A percentile compares a stretch with the other conserved stretches of the same genome.
Conservation (phyloP, 768 basidiomycete genomes). For the Amyloporia xantha region DNA sequence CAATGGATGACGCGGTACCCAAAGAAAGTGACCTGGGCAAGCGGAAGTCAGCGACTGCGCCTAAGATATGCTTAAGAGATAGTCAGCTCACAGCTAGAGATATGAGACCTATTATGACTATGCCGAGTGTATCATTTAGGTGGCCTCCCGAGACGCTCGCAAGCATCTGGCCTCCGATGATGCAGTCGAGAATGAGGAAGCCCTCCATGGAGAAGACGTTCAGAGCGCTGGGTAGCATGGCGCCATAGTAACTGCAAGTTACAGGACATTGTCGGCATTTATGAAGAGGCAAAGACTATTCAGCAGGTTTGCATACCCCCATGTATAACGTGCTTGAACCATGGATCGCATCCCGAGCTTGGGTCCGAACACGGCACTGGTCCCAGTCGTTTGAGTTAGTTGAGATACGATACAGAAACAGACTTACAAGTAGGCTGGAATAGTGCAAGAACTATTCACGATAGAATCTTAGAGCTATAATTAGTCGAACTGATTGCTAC, state of each 20-base stretch:
- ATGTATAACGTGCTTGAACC: constrained; percentile 48
- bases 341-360: constrained; percentile 52
- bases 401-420: not conserved
- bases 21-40: constrained; percentile 27
- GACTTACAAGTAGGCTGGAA: constrained; percentile 35
- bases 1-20: constrained; percentile 29
- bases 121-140: constrained; percentile 30
- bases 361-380: constrained; percentile 45
- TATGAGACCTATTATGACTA: constrained; percentile 36
- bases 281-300: constrained; percentile 3
- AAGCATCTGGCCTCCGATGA: constrained; percentile 44
- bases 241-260: constrained; percentile 32
- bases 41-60: not conserved
- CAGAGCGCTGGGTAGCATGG: constrained; percentile 30
- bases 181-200: constrained; percentile 43
- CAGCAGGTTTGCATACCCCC: no score
- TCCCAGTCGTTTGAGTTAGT: not conserved
- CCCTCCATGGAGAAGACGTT: constrained; percentile 41
- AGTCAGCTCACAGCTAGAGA: constrained; percentile 29
- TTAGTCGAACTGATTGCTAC: constrained; percentile 5
- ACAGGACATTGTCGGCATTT: not conserved
- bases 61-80: not conserved
- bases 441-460: constrained; percentile 22
- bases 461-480: not conserved
- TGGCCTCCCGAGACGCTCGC: constrained; percentile 29